A percentile compares a stretch with the other conserved stretches of the same genome.
Conservation (phyloP, 345 rosid species). For the Crucihimalaya himalaica region DNA sequence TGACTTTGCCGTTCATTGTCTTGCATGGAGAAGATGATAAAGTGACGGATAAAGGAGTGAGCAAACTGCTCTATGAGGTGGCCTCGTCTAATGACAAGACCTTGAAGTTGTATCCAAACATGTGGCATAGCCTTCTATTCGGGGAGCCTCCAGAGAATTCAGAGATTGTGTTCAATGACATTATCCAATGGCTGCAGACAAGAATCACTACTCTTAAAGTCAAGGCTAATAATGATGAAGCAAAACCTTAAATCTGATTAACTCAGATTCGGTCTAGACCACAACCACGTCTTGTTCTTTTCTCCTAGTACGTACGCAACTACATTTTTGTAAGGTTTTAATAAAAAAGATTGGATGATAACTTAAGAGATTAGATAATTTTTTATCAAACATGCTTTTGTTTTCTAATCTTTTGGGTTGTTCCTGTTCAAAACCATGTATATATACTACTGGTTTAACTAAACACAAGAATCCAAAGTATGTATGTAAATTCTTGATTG, state of each 20-base stretch:
- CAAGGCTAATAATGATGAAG: conserved; percentile 21
- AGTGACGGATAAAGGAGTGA: conserved; percentile 67
- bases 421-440: background rate
- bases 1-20: conserved; percentile 67
- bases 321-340: background rate
- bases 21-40: conserved; percentile 88
- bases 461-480: background rate
- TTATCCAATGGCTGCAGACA: conserved; percentile 64
- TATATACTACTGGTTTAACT: background rate
- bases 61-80: conserved; percentile 52
- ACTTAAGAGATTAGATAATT: background rate
- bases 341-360: background rate
- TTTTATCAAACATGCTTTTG: background rate
- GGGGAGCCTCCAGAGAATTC: conserved; percentile 71
- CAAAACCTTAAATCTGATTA: conserved; percentile 23
- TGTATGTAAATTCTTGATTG: too few species aligned
- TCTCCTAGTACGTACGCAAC: background rate
- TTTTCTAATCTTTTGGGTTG: background rate
- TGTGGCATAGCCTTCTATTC: conserved; percentile 94
- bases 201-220: conserved; percentile 41
- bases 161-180: conserved; percentile 66
- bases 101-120: conserved; percentile 69
- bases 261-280: background rate
- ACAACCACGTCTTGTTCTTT: background rate
- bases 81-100: conserved; percentile 74